Evolutionary conservation across 2,329 filamentous ascomycete species (phyloP).

Genomic region (Rhexocercosporidium sp.): DNA sequence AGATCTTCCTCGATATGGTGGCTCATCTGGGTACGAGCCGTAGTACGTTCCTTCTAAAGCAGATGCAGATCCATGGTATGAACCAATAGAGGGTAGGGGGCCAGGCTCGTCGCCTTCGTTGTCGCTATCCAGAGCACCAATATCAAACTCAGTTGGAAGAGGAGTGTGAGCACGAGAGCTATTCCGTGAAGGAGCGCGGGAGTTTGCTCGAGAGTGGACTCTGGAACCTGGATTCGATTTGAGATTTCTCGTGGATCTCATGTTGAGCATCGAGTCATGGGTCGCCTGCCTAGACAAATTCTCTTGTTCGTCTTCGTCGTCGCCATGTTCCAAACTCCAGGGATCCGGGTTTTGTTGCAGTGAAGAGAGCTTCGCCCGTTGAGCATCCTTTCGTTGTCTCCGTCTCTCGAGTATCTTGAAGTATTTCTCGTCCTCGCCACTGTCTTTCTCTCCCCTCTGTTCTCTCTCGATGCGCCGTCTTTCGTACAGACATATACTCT

Average conservation of each 20-base stretch:
- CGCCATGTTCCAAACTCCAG: conserved; percentile 87
- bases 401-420: conserved; percentile 63
- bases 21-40: conserved; percentile 67
- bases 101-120: conserved; percentile 61
- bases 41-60: conserved; percentile 80
- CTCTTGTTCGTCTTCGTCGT: conserved; percentile 52
- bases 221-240: conserved; percentile 40
- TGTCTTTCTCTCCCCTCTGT: conserved; percentile 62
- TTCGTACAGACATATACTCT: conserved; percentile 83
- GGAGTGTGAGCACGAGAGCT: conserved; percentile 43
- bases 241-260: conserved; percentile 32
- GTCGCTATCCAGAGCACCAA: conserved; percentile 47
- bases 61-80: conserved; percentile 50
- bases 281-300: conserved; percentile 36
- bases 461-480: conserved; percentile 79
- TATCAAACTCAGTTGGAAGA: conserved; percentile 46
- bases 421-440: conserved; percentile 62
- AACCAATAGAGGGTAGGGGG: conserved; percentile 57
- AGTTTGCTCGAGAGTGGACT: conserved; percentile 36
- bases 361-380: conserved; percentile 59
- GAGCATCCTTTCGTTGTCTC: conserved; percentile 60
- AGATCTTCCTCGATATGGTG: conserved; percentile 67
- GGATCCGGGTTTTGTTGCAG: conserved; percentile 62
- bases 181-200: conserved; percentile 36
- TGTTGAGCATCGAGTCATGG: conserved; percentile 25